Evolutionary conservation across 73 alveolate genomes (phyloP), one percentile per base, ranked within the genome.

Genomic region (Paramecium biaurelia): DNA sequence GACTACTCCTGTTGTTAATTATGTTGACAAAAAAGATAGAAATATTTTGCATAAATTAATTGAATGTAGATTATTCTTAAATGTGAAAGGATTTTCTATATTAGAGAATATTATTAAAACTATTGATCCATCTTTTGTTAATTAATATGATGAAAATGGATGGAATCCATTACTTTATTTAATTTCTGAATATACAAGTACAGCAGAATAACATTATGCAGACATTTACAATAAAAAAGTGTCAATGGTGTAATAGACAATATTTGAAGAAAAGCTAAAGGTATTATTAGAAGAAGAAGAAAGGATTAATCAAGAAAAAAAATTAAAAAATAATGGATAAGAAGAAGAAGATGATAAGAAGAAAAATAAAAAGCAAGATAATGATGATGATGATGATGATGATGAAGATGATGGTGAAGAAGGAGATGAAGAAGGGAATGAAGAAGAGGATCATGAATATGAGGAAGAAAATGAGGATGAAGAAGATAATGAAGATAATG

Each of bases 301-400:
- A 45, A 43, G 7, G 10, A 6, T 18, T 1, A 23, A 30, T 24
- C 30, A 79, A 41, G 74, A 79, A 43, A 24, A 79, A 18, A 20
- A 79, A 21, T 20, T 53, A 2, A 53, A 53, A 53, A 18, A 18
- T 18, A 53, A 18, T 18, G 68, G 18, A 2, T 20, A 53, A 21
- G 18, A 53, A 4, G 21, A 45, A 45, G 14, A 67, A 4, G 32
- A 85, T 11, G 45, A 32, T 37, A 67, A 93, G 23, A 87, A 67
- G 7, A 95, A 93, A 59, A 87, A 93, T 67, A 58, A 85, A 53
- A 70, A 58, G 72, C 74, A 95, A 45, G 86, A 92, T 0, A 86
- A 82, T 5, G 96, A 85, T 59, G 93, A 92, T 37, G 93, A 38
- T 0, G 89, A 34, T 10, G 85, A 63, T 26, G 92, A 68, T 12